Evolutionary conservation across 345 rosid genomes (phyloP).

Genomic region (Boechera retrofracta): DNA sequence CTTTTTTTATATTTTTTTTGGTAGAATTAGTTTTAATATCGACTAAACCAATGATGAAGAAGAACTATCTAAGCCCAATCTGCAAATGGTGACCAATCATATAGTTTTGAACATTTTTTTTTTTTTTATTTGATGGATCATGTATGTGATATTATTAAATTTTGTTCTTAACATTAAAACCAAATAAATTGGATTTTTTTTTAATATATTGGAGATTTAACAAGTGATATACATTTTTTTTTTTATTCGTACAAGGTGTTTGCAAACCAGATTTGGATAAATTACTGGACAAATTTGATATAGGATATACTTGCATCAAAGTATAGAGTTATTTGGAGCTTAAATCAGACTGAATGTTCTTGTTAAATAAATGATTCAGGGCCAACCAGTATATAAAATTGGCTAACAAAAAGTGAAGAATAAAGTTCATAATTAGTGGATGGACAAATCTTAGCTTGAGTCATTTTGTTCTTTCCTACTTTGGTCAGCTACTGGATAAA

Average conservation of each 20-base stretch:
- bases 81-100: not conserved
- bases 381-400: not conserved
- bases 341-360: not conserved
- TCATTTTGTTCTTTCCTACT: not conserved
- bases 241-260: not conserved
- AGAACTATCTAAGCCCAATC: not conserved
- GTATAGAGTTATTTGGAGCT: not conserved
- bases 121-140: not conserved
- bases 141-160: not conserved
- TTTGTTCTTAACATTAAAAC: not conserved
- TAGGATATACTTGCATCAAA: not conserved
- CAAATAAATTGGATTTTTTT: not conserved
- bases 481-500: slow-evolving; percentile 15
- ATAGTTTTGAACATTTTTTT: not conserved
- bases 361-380: not conserved
- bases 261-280: not conserved
- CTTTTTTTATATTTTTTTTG: not conserved
- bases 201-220: not conserved
- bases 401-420: not conserved
- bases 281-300: not conserved
- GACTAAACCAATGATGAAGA: not conserved
- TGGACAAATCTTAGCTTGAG: not conserved
- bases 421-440: not conserved
- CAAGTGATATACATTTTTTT: not conserved
- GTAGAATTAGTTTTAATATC: slow-evolving; percentile 1